A percentile compares a stretch with the other conserved stretches of the same genome.
These are phyloP conservation scores for Pestalotiopsis fici DNA, from an alignment of 2,329 filamentous ascomycete species.

Conservation along the genomic window DNA sequence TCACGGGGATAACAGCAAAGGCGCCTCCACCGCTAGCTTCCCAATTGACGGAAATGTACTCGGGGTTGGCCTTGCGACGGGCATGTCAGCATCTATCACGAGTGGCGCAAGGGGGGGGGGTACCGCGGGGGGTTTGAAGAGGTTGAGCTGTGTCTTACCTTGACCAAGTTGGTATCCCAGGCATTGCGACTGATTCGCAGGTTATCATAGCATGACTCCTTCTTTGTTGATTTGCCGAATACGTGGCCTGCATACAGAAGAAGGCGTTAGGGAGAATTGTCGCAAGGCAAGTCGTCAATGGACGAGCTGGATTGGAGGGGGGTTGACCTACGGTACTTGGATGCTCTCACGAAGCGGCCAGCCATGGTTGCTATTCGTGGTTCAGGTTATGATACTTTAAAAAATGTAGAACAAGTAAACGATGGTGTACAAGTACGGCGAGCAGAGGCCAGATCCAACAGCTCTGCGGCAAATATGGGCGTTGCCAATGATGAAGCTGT, in stretches of 20 bases:
- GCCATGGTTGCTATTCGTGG: conserved; percentile 46
- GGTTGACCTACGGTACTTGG: conserved; percentile 63
- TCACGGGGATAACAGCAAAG: conserved; percentile 91
- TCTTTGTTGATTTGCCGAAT: conserved; percentile 92
- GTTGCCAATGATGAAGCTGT: background rate
- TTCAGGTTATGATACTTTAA: conserved; percentile 7
- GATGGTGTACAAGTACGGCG: background rate
- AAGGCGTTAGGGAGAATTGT: conserved; percentile 19
- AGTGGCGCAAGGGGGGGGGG: conserved; percentile 4
- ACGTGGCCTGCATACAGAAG: conserved; percentile 74
- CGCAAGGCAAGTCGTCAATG: conserved; percentile 17
- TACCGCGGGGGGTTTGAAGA: background rate
- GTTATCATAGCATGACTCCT: conserved; percentile 99
- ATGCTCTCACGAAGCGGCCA: conserved; percentile 67
- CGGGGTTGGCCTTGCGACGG: conserved; percentile 76
- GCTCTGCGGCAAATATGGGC: background rate
- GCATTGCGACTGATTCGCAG: conserved; percentile 96
- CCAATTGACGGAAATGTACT: conserved; percentile 98
- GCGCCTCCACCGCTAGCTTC: conserved; percentile 93
- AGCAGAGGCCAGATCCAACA: background rate
- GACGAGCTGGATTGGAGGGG: conserved; percentile 8
- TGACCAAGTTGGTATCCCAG: conserved; percentile 98
- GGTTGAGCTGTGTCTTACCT: conserved; percentile 55
- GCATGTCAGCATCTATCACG: conserved; percentile 16
- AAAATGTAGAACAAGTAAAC: conserved; percentile 1